Evolutionary conservation across 192 early-diverging fungal genomes (phyloP), one percentile per base, ranked within the genome.

Genomic region (Piromyces sp.): DNA sequence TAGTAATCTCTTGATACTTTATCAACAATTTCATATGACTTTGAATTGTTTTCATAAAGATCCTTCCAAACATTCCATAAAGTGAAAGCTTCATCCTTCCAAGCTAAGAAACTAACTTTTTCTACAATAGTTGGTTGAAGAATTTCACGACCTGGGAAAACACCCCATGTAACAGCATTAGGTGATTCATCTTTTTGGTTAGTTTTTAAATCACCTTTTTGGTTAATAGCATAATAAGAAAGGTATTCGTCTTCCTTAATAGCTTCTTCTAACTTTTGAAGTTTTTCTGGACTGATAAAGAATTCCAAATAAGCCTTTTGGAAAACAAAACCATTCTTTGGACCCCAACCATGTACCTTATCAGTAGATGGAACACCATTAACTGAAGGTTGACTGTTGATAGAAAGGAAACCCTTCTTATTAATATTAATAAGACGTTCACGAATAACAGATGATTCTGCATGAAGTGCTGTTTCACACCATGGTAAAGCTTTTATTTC

Each of bases 91-190:
- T 98, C 96, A 84, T 82, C 82, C 26, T 82, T 83, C 97, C 97
- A 98, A 0, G 96, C 96, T 85, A 95, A 87, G 85, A 98, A 98
- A 79, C 91, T 92, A 81, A 88, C 87, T 30, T 90, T 83, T 83
- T 98, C 97, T 78, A 98, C 96, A 85, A 98, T 93, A 28, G 97
- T 98, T 22, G 96, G 96, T 88, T 98, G 97, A 79, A 97, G 87
- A 80, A 98, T 95, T 87, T 98, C 97, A 84, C 95, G 94, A 78
- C 96, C 95, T 1, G 95, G 95, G 93, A 98, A 98, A 33, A 98
- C 96, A 78, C 97, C 97, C 97, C 97, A 98, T 17, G 97, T 98
- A 38, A 98, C 95, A 13, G 97, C 97, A 84, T 97, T 99, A 30
- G 97, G 94, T 19, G 90, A 90, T 85, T 96, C 96, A 37, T 87